Percentiles rank a stretch among this genome's conserved stretches.
phyloP scores from a whole-genome alignment of 2,329 filamentous ascomycete species.

The Fusarium sp. region DNA sequence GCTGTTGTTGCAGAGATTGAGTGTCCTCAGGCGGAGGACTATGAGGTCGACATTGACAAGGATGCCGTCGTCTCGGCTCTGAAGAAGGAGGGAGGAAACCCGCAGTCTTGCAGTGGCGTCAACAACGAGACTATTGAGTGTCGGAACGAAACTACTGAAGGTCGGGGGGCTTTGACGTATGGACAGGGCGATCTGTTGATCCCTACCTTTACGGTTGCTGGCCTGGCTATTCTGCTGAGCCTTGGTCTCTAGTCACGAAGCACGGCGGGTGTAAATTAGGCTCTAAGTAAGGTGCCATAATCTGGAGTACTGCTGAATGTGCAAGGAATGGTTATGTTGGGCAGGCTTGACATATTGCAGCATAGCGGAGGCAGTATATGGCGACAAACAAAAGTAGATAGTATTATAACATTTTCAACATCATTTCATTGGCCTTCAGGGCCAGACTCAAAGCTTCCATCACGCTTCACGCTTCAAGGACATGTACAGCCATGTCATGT shows the following conservation, averaged over 20 bases:
- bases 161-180: not conserved
- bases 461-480: too few species aligned
- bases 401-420: too few species aligned
- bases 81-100: not conserved
- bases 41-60: not conserved
- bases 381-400: too few species aligned
- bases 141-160: not conserved
- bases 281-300: too few species aligned
- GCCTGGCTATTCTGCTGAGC: not conserved
- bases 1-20: not conserved
- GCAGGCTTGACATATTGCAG: too few species aligned
- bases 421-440: too few species aligned
- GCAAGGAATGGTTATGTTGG: too few species aligned
- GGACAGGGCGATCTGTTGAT: not conserved
- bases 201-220: not conserved
- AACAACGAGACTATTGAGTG: not conserved
- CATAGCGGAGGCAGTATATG: too few species aligned
- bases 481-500: too few species aligned
- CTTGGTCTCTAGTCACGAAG: not conserved
- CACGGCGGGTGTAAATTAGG: too few species aligned
- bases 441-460: too few species aligned
- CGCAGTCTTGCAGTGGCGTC: not conserved
- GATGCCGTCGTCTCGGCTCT: not conserved
- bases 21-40: not conserved
- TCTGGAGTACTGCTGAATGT: too few species aligned